Base-by-base conservation (phyloP, 257 asterid species). In the Fraxinus quadrangulata region DNA sequence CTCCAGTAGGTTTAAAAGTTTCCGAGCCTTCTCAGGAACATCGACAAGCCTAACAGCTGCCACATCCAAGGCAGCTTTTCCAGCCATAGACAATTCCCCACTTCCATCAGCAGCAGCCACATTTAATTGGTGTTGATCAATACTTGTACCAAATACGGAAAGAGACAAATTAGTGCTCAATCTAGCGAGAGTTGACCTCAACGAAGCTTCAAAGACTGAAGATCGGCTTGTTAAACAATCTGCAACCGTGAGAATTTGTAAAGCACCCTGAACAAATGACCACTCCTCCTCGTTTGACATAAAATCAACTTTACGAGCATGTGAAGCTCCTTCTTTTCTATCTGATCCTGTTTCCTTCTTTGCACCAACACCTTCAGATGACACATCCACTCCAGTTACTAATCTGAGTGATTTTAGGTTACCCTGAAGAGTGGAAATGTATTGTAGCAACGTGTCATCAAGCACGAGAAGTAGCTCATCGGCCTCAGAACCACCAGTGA, bases 191-290 rank as follows among this genome's bases (percentile, higher is more conserved):
- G 97, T 89, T 75, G 99, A 93, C 86, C 96, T 88, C 86, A 96
- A 75, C 21, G 98, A 93, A 76, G 99, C 97, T 89, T 93, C 99
- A 84, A 92, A 96, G 73, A 96, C 99, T 19, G 99, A 93, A 74
- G 88, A 90, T 82, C 98, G 90, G 85, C 97, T 96, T 19, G 95
- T 87, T 83, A 96, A 84, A 82, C 95, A 84, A 82, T 96, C 97
- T 14, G 99, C 85, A 84, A 96, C 98, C 0, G 97, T 89, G 85
- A 96, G 97, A 85, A 93, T 94, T 85, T 96, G 99, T 78, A 93
- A 79, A 80, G 99, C 97, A 33, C 97, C 98, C 88, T 96, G 99
- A 76, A 96, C 97, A 84, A 92, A 94, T 54, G 98, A 94, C 97
- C 97, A 96, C 78, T 93, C 98, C 85, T 93, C 99, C 87, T 96